Evolutionary conservation across 2,329 filamentous ascomycete genomes (phyloP), one percentile per base, ranked within the genome.

Genomic region (Penicillium sp.): DNA sequence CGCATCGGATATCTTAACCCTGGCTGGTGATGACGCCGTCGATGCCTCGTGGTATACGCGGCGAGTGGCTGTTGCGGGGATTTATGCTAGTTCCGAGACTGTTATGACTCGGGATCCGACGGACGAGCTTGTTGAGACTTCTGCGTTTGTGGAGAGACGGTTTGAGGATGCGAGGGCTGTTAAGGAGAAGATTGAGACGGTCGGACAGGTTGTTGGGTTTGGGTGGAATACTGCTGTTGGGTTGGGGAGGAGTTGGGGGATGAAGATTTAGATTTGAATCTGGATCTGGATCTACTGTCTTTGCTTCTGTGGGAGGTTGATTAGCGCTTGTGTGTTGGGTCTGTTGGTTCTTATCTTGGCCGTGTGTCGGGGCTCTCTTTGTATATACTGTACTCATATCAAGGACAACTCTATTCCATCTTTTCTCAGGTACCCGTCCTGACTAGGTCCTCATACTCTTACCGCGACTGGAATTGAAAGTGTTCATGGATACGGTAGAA

Each of bases 51-150:
- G 93, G 93, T 99, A 99, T 61, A 84, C 83, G 2, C 87, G 86
- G 66, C 77, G 85, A 3, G 77, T 82, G 8, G 79, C 77, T 0
- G 68, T 88, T 19, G 77, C 81, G 0, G 77, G 78, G 2, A 77
- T 88, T n/a, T 89, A 88, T 64, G 89, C 89, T 43, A 82, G 84
- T 29, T 80, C 86, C 48, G 93, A 99, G 72, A 76, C 96, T 4
- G 95, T 91, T 72, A 96, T 97, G 90, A 96, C 90, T 18, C 90
- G 87, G 51, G 93, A 97, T 70, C 78, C 76, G 52, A 90, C 86
- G 3, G 73, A 79, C 0, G 82, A 81, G n/a, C 93, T 88, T 62
- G 68, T 65, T 9, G 88, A 91, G 55, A 97, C 93, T 3, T 84
- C 84, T 57, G 78, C 81, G 9, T 99, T 97, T 67, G 74, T 97